Evolutionary conservation across 1,284 basidiomycete genomes (phyloP).

Genomic region (Sanghuangporus weigelae): DNA sequence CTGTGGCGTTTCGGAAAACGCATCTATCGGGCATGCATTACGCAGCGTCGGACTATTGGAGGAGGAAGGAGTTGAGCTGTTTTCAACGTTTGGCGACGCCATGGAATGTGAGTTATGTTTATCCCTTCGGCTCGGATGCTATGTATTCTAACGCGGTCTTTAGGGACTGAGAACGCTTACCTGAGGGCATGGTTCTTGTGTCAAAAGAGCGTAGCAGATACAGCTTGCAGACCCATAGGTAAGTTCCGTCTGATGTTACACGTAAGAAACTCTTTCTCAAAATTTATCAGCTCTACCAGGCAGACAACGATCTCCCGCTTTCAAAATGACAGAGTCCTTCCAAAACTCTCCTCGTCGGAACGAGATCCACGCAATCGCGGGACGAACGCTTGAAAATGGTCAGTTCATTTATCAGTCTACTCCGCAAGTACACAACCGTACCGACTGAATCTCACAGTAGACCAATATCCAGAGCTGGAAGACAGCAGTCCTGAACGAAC

Average conservation of each 20-base stretch:
- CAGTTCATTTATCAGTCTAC: conserved; percentile 15
- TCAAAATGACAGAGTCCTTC: conserved; percentile 51
- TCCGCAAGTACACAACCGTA: not conserved
- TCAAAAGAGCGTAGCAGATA: conserved; percentile 48
- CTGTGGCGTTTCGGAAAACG: conserved; percentile 72
- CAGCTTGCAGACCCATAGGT: conserved; percentile 28
- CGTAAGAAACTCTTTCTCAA: not conserved
- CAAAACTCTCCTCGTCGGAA: conserved; percentile 70
- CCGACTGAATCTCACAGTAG: not conserved
- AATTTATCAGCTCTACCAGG: conserved; percentile 47
- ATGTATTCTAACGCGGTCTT: not conserved
- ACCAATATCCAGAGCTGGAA: not conserved
- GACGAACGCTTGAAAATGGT: conserved; percentile 61
- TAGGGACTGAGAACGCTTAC: conserved; percentile 89
- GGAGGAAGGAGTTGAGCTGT: conserved; percentile 76
- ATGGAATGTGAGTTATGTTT: conserved; percentile 75
- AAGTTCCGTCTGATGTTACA: conserved; percentile 13
- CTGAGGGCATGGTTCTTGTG: conserved; percentile 69
- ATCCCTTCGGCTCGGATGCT: not conserved
- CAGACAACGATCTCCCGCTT: conserved; percentile 39
- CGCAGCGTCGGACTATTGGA: conserved; percentile 73
- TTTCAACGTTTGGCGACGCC: conserved; percentile 83
- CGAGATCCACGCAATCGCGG: conserved; percentile 76
- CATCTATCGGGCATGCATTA: conserved; percentile 66
- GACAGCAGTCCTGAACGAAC: conserved; percentile 15